Evolutionary conservation across 2,329 filamentous ascomycete genomes (phyloP), one percentile per base, ranked within the genome.

Genomic region (Exophiala sp.): DNA sequence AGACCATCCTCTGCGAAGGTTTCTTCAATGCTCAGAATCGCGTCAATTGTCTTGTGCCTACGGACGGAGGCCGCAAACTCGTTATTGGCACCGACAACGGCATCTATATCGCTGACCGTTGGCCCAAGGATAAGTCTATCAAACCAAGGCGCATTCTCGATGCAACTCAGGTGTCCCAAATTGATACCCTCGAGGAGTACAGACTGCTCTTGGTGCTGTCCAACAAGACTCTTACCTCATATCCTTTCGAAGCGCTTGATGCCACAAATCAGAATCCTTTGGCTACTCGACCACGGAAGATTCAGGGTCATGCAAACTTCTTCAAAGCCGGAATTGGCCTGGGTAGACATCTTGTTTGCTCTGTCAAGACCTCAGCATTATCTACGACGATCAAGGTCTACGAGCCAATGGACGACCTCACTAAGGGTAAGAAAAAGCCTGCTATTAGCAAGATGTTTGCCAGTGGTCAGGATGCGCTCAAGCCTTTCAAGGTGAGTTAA

Each of bases 381-480:
- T 96, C 90, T 48, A 95, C 90, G 11, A 97, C 92, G 1, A 96
- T 99, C 77, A 97, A 97, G 74, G 94, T 97, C n/a, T 97, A 90
- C 72, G 92, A 99, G 73, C 94, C 94, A 1, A 96, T 95, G 74
- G 94, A 97, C 68, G 88, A 90, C 58, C 87, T 95, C 79, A 87
- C 88, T 50, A 94, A 91, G 75, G 89, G 89, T 54, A 95, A 94
- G 77, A 96, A 95, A 76, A 95, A 96, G 69, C 94, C 91, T 66
- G 92, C 94, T 14, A 86, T 99, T 56, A 87, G 89, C 62, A 96
- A 95, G 75, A 95, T 99, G 85, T 92, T 99, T 74, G 90, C 90
- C 58, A 86, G 83, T 62, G 90, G 91, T 7, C 91, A 96, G 69
- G 94, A 99, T 71, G 90, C 96, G 64, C 81, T 99, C 60, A 95